Evolutionary conservation across 225 moss, liverwort and hornwort genomes (phyloP), one percentile per base, ranked within the genome.

Genomic region (Straminergon stramineum): DNA sequence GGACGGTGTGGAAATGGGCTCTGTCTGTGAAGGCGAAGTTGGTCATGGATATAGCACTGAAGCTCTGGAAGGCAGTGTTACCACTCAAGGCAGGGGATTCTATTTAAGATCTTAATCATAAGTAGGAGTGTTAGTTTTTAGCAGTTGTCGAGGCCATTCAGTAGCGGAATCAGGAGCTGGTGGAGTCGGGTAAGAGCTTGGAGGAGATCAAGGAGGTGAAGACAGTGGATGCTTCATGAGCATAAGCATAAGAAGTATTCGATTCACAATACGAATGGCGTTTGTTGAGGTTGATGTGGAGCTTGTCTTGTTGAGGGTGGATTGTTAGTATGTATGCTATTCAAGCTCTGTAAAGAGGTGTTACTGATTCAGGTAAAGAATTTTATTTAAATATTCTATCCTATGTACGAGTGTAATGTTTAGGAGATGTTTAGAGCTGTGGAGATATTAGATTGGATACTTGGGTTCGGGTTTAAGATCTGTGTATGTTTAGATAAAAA

Each of bases 241-340:
- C 79, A 61, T 51, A 37, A 75, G 19, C n/a, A 91, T 9, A 67
- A 79, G 1, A 89, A 93, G 62, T 86, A 87, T 34, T 67, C 91
- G 5, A 68, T 84, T 31, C 76, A 52, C 15, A 92, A 90, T 75
- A 91, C 91, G 3, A 94, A 92, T 28, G 93, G 91, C 32, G 51
- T 52, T 76, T 34, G 76, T 52, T 11, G 62, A 45, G 51, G 51
- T 34, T 22, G 66, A 23, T 17, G 48, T 60, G 85, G 66, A 81
- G 81, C 32, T n/a, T 4, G 15, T 53, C 9, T 76, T 64, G 32
- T 35, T 39, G 52, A 55, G 10, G 65, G 53, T 7, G 27, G 4
- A 62, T 48, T 62, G 8, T 61, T 35, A 62, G 58, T 79, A 79
- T 24, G 32, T 52, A 26, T 17, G 48, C 52, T 58, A 24, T 26